Evolutionary conservation across 2,329 filamentous ascomycete species (phyloP).

Genomic region (Cladophialophora yegresii): DNA sequence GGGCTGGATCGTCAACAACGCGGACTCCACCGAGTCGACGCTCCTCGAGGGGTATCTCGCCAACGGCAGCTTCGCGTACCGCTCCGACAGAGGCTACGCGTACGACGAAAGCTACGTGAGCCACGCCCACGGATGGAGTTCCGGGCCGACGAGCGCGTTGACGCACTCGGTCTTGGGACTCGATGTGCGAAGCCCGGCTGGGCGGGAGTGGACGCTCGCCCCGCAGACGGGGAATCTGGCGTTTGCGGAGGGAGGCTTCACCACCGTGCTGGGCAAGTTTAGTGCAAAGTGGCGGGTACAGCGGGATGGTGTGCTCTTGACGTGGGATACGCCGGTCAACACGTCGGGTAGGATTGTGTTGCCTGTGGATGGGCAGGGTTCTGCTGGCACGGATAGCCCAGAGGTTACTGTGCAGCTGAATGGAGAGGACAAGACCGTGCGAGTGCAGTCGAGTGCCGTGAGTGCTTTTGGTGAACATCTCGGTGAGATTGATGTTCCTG

Average conservation of each 20-base stretch:
- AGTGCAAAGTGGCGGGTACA: conserved; percentile 1
- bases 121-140: conserved; percentile 50
- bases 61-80: conserved; percentile 61
- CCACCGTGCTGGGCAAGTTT: conserved; percentile 49
- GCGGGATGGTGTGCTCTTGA: neutral
- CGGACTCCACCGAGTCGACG: conserved; percentile 60
- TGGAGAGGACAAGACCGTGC: neutral
- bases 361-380: neutral
- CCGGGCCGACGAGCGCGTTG: conserved; percentile 47
- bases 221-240: conserved; percentile 51
- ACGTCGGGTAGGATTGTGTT: neutral
- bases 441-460: neutral
- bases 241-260: conserved; percentile 50
- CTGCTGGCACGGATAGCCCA: neutral
- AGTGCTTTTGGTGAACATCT: neutral
- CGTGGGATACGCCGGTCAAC: neutral
- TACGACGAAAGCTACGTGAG: conserved; percentile 50
- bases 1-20: conserved; percentile 63
- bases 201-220: conserved; percentile 48
- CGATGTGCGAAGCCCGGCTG: conserved; percentile 45
- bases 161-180: conserved; percentile 52
- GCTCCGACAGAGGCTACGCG: conserved; percentile 55
- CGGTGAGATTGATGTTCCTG: neutral
- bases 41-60: conserved; percentile 61
- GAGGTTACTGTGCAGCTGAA: neutral